A percentile compares a stretch with the other conserved stretches of the same genome.
Conservation (phyloP, 208 protist species). For the Leishmania lainsoni region DNA sequence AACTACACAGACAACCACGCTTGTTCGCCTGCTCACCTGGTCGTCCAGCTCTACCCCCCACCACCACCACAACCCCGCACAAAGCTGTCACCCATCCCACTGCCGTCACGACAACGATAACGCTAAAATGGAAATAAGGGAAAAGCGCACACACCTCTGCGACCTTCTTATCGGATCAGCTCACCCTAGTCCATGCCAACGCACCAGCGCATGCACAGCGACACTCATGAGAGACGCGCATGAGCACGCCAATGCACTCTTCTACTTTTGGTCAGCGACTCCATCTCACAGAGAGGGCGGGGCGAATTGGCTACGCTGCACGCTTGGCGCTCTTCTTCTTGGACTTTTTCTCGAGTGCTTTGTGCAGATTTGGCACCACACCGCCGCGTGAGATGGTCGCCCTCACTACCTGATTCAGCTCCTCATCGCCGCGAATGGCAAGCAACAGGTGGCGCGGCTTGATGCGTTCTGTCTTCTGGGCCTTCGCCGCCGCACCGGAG, state of each 20-base stretch:
- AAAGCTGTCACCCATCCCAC: background rate
- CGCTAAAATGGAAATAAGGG: background rate
- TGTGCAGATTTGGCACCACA: slow-evolving; percentile 90
- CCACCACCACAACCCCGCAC: background rate
- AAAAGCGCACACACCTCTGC: background rate
- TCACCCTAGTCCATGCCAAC: background rate
- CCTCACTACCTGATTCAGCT: slow-evolving; percentile 98
- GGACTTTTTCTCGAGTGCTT: slow-evolving; percentile 90
- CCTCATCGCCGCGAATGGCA: slow-evolving; percentile 98
- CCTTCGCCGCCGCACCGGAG: slow-evolving; percentile 97
- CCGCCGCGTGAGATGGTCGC: slow-evolving; percentile 90
- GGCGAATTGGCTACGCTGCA: slow-evolving; percentile 28
- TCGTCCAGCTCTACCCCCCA: background rate
- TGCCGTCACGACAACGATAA: background rate
- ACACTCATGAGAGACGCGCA: background rate
- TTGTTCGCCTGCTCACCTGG: background rate
- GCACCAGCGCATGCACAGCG: background rate
- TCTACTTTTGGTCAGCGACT: background rate
- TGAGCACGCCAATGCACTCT: background rate
- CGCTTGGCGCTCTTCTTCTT: slow-evolving; percentile 91
- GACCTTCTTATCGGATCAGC: background rate
- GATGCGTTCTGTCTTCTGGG: slow-evolving; percentile 98
- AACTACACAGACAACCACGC: background rate
- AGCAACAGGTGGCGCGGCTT: slow-evolving; percentile 98
- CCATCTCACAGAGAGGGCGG: background rate